phyloP scores from a whole-genome alignment of 2,329 filamentous ascomycete genomes.

The Stemphylium beticola region DNA sequence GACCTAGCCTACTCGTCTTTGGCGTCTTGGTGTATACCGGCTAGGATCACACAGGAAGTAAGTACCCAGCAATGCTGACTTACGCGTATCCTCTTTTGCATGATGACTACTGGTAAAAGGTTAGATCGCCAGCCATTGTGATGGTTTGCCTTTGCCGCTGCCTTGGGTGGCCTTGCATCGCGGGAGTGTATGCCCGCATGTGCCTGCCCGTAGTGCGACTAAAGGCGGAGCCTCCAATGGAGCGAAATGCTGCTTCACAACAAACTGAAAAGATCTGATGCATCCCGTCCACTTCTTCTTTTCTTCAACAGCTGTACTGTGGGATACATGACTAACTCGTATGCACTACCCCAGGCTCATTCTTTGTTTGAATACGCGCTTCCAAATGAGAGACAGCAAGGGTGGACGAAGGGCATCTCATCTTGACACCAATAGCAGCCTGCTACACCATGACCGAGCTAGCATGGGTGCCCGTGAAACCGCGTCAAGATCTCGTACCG shows the following conservation, averaged over 20 bases:
- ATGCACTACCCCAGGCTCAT: constrained; percentile 1
- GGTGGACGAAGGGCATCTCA: not conserved
- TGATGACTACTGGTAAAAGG: constrained; percentile 46
- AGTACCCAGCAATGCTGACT: not conserved
- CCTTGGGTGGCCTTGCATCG: constrained; percentile 9
- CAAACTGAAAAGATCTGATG: constrained; percentile 32
- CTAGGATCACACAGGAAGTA: constrained; percentile 4
- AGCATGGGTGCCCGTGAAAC: not conserved
- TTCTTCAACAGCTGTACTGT: not conserved
- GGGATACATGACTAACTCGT: not conserved
- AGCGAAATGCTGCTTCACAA: constrained; percentile 35
- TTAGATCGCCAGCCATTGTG: constrained; percentile 32
- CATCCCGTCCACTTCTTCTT: not conserved
- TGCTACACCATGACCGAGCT: not conserved
- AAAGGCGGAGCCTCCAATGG: constrained; percentile 31
- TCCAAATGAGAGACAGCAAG: constrained; percentile 5
- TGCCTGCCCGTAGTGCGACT: constrained; percentile 2
- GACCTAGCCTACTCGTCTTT: not conserved
- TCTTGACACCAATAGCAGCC: not conserved
- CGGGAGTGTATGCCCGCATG: constrained; percentile 7
- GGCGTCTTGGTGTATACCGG: not conserved
- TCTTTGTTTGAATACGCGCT: not conserved
- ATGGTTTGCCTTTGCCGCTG: constrained; percentile 29
- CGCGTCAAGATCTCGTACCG: not conserved
- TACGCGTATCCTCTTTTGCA: not conserved